Conservation (phyloP, 352 stramenopile genomes). For the Globisporangium iwayamae region DNA sequence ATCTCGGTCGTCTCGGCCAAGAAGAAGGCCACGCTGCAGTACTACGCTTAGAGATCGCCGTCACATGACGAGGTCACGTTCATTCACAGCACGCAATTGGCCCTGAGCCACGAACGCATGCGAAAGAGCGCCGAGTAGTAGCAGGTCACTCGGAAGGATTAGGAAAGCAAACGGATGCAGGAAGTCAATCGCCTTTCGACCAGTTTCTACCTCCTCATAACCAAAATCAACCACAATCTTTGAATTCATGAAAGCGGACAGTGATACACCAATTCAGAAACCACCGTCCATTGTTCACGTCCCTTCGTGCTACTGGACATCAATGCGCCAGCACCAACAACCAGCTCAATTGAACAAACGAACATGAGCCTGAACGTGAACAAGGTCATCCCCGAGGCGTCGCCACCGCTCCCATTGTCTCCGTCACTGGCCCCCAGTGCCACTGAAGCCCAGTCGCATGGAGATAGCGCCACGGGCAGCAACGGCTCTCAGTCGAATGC, state of each 20-base stretch:
- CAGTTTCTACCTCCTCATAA: background rate
- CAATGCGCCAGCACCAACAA: background rate
- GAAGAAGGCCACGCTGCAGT: constrained; percentile 97
- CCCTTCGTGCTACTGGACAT: background rate
- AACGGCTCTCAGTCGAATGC: background rate
- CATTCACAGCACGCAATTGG: background rate
- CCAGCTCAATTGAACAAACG: background rate
- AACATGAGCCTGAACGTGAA: constrained; percentile 17
- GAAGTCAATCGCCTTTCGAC: background rate
- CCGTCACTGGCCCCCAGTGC: background rate
- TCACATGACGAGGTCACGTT: too few relatives aligned
- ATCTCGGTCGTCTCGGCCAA: constrained; percentile 97
- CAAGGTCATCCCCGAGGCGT: constrained; percentile 14
- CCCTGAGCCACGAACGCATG: background rate
- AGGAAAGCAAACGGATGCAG: background rate
- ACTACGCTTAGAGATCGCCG: constrained; percentile 89
- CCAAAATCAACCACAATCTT: background rate
- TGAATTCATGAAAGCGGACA: background rate
- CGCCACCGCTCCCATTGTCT: background rate
- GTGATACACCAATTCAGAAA: background rate
- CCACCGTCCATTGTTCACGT: background rate
- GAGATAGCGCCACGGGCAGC: background rate
- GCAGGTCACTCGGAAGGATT: background rate
- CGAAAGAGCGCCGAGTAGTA: background rate
- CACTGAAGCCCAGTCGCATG: background rate